phyloP scores from a whole-genome alignment of 1,284 basidiomycete genomes.

The Moesziomyces globuligerus region DNA sequence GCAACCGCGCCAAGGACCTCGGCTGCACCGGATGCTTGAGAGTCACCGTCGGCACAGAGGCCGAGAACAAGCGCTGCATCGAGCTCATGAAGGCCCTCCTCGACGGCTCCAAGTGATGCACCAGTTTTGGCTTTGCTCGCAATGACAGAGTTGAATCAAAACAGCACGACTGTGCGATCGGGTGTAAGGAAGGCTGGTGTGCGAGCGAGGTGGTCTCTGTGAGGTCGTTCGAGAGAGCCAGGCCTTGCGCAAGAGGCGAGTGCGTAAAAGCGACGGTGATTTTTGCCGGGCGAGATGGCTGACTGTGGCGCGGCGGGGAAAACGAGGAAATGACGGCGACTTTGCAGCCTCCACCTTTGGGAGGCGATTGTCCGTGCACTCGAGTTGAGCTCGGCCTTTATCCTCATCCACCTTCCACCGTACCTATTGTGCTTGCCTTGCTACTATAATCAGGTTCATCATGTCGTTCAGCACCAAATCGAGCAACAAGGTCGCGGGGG shows the following conservation, averaged over 20 bases:
- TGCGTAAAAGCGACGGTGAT: background rate
- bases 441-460: background rate
- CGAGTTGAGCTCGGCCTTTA: no score
- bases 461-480: conserved; percentile 48
- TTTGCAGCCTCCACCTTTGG: conserved; percentile 11
- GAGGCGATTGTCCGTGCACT: conserved; percentile 19
- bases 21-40: conserved; percentile 89
- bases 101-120: conserved; percentile 9
- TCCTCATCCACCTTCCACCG: conserved; percentile 8
- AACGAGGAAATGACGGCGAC: conserved; percentile 20
- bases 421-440: background rate
- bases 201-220: no score
- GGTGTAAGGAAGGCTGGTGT: no score
- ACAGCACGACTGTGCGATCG: no score
- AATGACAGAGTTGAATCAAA: no score
- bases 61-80: conserved; percentile 72
- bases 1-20: conserved; percentile 84
- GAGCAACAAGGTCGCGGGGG: conserved; percentile 45
- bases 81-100: conserved; percentile 56
- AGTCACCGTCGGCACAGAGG: conserved; percentile 86
- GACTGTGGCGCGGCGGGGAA: background rate
- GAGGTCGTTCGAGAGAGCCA: no score
- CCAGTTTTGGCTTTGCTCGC: background rate
- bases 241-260: background rate
- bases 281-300: conserved; percentile 22